phyloP scores from a whole-genome alignment of 352 stramenopile species.

The Pythium aphanidermatum region DNA sequence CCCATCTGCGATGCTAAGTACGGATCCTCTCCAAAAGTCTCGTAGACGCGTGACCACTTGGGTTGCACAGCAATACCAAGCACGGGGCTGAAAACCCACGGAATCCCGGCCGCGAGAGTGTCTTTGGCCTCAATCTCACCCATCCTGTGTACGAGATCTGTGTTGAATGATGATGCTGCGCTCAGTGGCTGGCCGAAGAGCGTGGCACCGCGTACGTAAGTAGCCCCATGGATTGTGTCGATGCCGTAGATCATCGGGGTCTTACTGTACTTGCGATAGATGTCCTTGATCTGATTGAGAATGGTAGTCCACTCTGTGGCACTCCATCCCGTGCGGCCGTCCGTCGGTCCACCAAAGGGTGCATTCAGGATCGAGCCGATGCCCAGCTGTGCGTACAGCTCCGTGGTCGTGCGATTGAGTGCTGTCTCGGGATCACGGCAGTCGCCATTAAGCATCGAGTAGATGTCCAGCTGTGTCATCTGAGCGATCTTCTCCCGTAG shows the following conservation, averaged over 20 bases:
- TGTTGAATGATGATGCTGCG: slow-evolving; percentile 87
- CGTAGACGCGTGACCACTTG: slow-evolving; percentile 87
- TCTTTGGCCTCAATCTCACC: slow-evolving; percentile 78
- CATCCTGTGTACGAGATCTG: slow-evolving; percentile 56
- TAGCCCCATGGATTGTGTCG: slow-evolving; percentile 89
- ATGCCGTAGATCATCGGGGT: slow-evolving; percentile 83
- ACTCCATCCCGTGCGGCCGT: slow-evolving; percentile 54
- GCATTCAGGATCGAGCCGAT: slow-evolving; percentile 88
- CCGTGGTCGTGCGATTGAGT: slow-evolving; percentile 42
- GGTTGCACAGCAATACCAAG: slow-evolving; percentile 77
- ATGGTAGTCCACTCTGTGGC: slow-evolving; percentile 57
- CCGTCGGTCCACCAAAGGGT: slow-evolving; percentile 43
- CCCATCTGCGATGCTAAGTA: slow-evolving; percentile 65
- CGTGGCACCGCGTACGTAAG: slow-evolving; percentile 78
- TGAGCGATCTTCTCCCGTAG: slow-evolving; percentile 70
- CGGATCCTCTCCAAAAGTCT: slow-evolving; percentile 93
- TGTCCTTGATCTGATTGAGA: slow-evolving; percentile 65
- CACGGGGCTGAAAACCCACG: slow-evolving; percentile 90
- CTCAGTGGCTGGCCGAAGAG: slow-evolving; percentile 86
- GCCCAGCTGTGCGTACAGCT: slow-evolving; percentile 58
- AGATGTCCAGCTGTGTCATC: slow-evolving; percentile 90
- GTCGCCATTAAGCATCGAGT: slow-evolving; percentile 67
- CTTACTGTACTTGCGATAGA: slow-evolving; percentile 50
- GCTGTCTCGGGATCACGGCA: slow-evolving; percentile 35
- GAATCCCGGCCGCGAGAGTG: slow-evolving; percentile 81